A percentile compares a stretch with the other conserved stretches of the same genome.
Evolutionary conservation across 2,329 filamentous ascomycete species (phyloP).

Genomic region (Hansfordia pulvinata): DNA sequence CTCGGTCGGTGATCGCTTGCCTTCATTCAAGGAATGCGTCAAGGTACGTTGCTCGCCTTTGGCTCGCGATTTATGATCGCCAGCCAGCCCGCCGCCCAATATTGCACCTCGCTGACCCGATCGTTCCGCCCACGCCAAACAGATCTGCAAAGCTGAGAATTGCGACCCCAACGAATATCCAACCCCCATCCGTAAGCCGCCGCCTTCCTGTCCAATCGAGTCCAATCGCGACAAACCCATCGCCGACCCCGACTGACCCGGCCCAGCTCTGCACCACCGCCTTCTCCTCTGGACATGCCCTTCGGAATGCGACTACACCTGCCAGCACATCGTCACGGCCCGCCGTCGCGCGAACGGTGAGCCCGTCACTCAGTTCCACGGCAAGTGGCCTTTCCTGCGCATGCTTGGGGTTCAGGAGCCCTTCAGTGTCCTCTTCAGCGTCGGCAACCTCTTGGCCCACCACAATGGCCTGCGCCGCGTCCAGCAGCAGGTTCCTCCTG

Average conservation of each 20-base stretch:
- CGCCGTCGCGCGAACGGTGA: constrained; percentile 51
- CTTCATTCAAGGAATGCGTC: constrained; percentile 79
- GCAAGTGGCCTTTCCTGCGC: constrained; percentile 95
- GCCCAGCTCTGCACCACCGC: constrained; percentile 64
- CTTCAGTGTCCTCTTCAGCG: constrained; percentile 82
- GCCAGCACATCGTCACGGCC: constrained; percentile 82
- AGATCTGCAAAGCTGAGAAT: constrained; percentile 74
- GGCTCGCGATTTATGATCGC: constrained; percentile 1
- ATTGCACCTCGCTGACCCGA: background rate
- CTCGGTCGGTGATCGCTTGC: constrained; percentile 71
- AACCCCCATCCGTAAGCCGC: constrained; percentile 54
- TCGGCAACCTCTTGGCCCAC: constrained; percentile 85
- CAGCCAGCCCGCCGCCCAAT: constrained; percentile 1
- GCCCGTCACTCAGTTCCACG: constrained; percentile 82
- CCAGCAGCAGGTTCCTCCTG: constrained; percentile 52
- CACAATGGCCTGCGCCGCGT: constrained; percentile 61
- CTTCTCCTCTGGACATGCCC: constrained; percentile 87
- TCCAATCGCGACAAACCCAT: constrained; percentile 3
- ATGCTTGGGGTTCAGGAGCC: constrained; percentile 91
- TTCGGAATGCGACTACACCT: constrained; percentile 93
- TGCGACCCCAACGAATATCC: constrained; percentile 49
- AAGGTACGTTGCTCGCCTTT: constrained; percentile 38
- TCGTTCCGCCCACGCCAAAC: constrained; percentile 1
- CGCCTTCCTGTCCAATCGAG: constrained; percentile 3
- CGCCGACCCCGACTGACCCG: constrained; percentile 8